Percentiles rank a stretch among this genome's conserved stretches.
These are phyloP conservation scores for Phytophthora sansomeana DNA, from an alignment of 352 stramenopile genomes.

Conservation along the genomic window DNA sequence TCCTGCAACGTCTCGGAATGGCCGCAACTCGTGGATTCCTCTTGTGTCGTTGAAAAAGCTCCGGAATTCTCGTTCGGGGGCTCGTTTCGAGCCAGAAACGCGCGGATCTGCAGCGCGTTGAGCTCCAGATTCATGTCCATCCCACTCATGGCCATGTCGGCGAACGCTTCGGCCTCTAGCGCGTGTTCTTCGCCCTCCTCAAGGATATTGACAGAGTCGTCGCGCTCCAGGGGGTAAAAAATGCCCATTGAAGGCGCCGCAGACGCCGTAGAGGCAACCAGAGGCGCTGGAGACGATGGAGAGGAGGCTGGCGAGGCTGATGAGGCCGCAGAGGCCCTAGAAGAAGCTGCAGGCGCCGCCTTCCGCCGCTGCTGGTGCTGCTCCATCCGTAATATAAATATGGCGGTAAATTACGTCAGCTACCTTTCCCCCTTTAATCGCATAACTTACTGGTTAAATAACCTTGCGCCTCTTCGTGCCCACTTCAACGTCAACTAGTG, in stretches of 20 bases:
- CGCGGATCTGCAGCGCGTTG: slow-evolving; percentile 60
- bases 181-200: slow-evolving; percentile 59
- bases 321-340: not conserved
- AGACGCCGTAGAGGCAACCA: not conserved
- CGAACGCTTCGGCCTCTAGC: slow-evolving; percentile 64
- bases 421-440: too few species aligned
- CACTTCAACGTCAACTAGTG: not conserved
- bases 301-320: not conserved
- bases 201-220: slow-evolving; percentile 49
- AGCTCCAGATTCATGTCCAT: slow-evolving; percentile 75
- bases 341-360: not conserved
- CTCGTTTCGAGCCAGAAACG: slow-evolving; percentile 54
- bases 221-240: slow-evolving; percentile 36
- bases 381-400: slow-evolving; percentile 2
- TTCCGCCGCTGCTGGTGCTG: not conserved
- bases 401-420: not conserved
- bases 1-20: not conserved
- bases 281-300: slow-evolving; percentile 5
- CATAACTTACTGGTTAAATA: not conserved
- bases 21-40: not conserved
- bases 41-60: not conserved
- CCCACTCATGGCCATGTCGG: slow-evolving; percentile 57
- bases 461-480: not conserved
- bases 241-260: slow-evolving; percentile 16
- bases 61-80: slow-evolving; percentile 12